Percentiles rank a stretch among this genome's conserved stretches.
These are phyloP conservation scores for Diaporthe citrichinensis DNA, from an alignment of 2,329 filamentous ascomycete species.

Conservation along the genomic window DNA sequence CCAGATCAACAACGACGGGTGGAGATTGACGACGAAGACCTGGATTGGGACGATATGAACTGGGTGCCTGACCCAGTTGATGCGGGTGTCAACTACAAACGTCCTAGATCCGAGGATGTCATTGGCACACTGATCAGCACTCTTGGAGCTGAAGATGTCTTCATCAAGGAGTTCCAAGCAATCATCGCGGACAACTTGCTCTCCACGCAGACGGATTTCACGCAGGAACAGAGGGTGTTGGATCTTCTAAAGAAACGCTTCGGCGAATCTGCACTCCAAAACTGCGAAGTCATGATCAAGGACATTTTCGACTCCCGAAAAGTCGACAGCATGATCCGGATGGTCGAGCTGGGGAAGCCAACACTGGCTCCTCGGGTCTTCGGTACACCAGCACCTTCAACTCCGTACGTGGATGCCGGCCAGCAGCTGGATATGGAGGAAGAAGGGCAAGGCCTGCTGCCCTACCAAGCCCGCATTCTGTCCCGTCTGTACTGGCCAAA, in stretches of 20 bases:
- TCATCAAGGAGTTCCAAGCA: conserved; percentile 93
- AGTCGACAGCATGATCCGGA: conserved; percentile 78
- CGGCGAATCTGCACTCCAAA: conserved; percentile 87
- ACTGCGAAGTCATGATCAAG: conserved; percentile 97
- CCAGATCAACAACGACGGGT: conserved; percentile 67
- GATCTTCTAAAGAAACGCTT: conserved; percentile 91
- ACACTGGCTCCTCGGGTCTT: conserved; percentile 29
- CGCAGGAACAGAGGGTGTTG: conserved; percentile 86
- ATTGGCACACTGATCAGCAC: conserved; percentile 91
- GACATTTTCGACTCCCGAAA: conserved; percentile 88
- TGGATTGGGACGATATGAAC: conserved; percentile 92
- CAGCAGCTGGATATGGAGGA: conserved; percentile 49
- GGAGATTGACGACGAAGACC: conserved; percentile 74
- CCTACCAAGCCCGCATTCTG: conserved; percentile 85
- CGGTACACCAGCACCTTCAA: conserved; percentile 44
- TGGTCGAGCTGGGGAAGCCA: conserved; percentile 57
- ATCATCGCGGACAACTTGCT: conserved; percentile 89
- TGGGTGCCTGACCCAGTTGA: conserved; percentile 96
- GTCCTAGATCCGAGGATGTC: conserved; percentile 88
- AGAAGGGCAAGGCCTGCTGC: conserved; percentile 67
- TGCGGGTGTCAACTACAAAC: conserved; percentile 91
- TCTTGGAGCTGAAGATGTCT: conserved; percentile 89
- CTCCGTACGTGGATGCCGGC: conserved; percentile 31
- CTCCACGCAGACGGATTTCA: conserved; percentile 76
- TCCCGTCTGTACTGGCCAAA: conserved; percentile 95